A percentile compares a stretch with the other conserved stretches of the same genome.
These are phyloP conservation scores for Kitagawia praeruptora DNA, from an alignment of 129 eudicot genomes.

Conservation along the genomic window DNA sequence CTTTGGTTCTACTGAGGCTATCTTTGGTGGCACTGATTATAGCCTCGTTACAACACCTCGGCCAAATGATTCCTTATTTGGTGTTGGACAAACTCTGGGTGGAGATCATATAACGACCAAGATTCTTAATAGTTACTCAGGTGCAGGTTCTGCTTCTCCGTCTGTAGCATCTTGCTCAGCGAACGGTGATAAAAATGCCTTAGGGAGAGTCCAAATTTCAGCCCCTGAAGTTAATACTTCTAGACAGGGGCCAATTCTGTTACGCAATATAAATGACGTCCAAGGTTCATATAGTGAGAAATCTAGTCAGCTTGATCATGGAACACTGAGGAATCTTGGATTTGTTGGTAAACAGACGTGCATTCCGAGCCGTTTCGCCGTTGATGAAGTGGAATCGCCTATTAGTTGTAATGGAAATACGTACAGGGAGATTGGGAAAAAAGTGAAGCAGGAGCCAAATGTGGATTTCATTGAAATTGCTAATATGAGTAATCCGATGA, in stretches of 20 bases:
- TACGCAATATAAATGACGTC: slow-evolving; percentile 13
- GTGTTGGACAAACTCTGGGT: slow-evolving; percentile 26
- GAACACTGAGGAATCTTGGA: slow-evolving; percentile 34
- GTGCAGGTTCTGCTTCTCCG: slow-evolving; percentile 21
- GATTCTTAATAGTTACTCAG: slow-evolving; percentile 12
- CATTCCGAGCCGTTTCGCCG: slow-evolving; percentile 59
- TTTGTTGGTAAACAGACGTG: slow-evolving; percentile 46
- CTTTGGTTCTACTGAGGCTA: slow-evolving; percentile 23
- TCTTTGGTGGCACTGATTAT: slow-evolving; percentile 25
- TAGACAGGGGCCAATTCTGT: slow-evolving; percentile 18
- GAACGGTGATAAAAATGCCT: slow-evolving; percentile 19
- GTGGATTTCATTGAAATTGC: slow-evolving; percentile 34
- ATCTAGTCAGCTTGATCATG: slow-evolving; percentile 34
- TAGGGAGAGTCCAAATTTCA: slow-evolving; percentile 19
- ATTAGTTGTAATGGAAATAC: slow-evolving; percentile 28
- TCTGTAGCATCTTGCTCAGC: slow-evolving; percentile 24
- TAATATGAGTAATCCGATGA: slow-evolving; percentile 28
- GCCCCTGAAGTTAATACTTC: slow-evolving; percentile 11
- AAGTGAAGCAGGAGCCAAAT: slow-evolving; percentile 66
- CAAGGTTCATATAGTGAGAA: slow-evolving; percentile 40
- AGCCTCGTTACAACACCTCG: slow-evolving; percentile 17
- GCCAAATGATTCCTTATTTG: slow-evolving; percentile 24
- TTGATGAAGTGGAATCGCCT: slow-evolving; percentile 36
- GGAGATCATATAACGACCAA: slow-evolving; percentile 23
- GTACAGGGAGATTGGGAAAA: slow-evolving; percentile 25